Evolutionary conservation across 768 basidiomycete species (phyloP), one percentile per base, ranked within the genome.

Genomic region (Auriscalpium microsporum): DNA sequence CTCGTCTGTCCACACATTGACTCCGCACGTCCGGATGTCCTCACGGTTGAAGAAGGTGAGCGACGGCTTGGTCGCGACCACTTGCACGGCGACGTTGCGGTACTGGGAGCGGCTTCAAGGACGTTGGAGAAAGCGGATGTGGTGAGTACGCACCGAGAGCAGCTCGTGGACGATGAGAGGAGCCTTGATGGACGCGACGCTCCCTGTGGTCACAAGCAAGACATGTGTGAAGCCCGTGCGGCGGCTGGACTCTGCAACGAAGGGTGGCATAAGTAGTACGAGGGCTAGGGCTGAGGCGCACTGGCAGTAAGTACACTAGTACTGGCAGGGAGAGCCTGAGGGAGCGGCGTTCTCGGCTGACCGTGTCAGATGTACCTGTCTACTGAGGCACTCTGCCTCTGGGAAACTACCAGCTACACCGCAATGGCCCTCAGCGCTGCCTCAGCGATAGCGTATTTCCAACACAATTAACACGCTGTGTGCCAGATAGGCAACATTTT

Each of bases 181-280:
- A 1, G 85, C 85, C 65, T 97, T 98, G 66, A 98, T 81, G 51
- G 92, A 92, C 0, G 95, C 94, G 9, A 99, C 95, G 64, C 90
- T 94, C n/a, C 95, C 94, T 0, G 92, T 90, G 0, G 88, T 85
- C 57, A 97, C 83, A 40, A 98, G 75, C 4, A 97, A 70, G 45
- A 96, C 81, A 65, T 94, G 87, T 0, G 72, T 75, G 57, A 67
- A 69, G 1, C 75, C 77, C 17, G 72, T 66, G 10, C 60, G 65
- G 45, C 78, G 76, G 36, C 53, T 55, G 13, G 19, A 53, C 4
- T 42, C 35, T 13, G 64, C 62, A 7, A 54, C 53, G 37, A 65
- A 65, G 10, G 28, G 28, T 28, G 28, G 28, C 28, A 28, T 28
- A 21, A 1, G 1, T 21, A 3, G 21, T 21, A 3, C 21, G 21